Conservation (phyloP, 495 filamentous ascomycete species). For the Aspergillus sclerotiicarbonarius region DNA sequence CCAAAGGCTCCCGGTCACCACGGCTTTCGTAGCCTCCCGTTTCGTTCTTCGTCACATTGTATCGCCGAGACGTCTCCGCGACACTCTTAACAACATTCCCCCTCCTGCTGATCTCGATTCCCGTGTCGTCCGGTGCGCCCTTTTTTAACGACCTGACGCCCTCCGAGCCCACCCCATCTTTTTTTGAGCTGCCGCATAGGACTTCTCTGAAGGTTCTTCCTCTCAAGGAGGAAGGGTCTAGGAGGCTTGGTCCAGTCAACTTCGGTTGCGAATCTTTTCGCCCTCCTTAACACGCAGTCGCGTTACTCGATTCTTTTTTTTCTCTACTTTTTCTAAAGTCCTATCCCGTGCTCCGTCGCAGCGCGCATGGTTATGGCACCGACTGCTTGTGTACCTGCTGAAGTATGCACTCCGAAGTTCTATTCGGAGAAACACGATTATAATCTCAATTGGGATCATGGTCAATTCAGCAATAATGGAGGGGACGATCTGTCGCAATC, state of each 20-base stretch:
- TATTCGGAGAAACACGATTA: conserved; percentile 31
- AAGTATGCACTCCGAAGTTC: conserved; percentile 44
- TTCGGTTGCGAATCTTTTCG: conserved; percentile 82
- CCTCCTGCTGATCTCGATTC: conserved; percentile 66
- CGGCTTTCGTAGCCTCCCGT: conserved; percentile 66
- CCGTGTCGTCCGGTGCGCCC: conserved; percentile 53
- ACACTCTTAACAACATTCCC: conserved; percentile 68
- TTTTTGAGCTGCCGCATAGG: conserved; percentile 97
- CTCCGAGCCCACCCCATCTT: conserved; percentile 52
- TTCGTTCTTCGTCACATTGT: conserved; percentile 76
- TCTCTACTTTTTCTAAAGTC: conserved; percentile 19
- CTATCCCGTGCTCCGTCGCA: conserved; percentile 33
- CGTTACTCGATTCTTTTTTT: conserved; percentile 21
- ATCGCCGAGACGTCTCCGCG: conserved; percentile 53
- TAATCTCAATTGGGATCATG: conserved; percentile 25
- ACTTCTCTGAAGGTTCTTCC: conserved; percentile 93
- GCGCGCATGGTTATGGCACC: conserved; percentile 66
- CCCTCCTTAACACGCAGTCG: conserved; percentile 75
- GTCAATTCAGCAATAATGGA: conserved; percentile 36
- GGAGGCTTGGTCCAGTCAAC: conserved; percentile 80
- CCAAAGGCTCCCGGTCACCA: conserved; percentile 66
- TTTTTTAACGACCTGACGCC: conserved; percentile 52
- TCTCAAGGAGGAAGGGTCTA: conserved; percentile 92
- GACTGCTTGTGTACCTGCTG: conserved; percentile 59
- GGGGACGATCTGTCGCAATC: conserved; percentile 44